phyloP scores from a whole-genome alignment of 805 yeast species.

The Lachancea meyersii region DNA sequence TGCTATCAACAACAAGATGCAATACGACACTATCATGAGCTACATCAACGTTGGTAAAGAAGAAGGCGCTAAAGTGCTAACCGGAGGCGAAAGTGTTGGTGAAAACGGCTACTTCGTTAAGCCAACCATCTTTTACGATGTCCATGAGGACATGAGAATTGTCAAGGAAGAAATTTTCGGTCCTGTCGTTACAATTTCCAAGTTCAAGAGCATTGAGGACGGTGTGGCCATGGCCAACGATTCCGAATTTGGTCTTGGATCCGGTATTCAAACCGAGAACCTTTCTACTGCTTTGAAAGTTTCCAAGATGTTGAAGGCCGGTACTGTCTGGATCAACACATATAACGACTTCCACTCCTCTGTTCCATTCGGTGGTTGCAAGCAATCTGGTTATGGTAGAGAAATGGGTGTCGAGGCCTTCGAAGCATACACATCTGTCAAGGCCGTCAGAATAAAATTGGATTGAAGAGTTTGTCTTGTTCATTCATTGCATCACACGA shows the following conservation, averaged over 20 bases:
- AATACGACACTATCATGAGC: constrained; percentile 60
- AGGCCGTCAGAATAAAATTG: constrained; percentile 60
- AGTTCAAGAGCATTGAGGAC: constrained; percentile 63
- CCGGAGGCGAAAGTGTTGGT: constrained; percentile 66
- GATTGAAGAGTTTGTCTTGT: constrained; percentile 7
- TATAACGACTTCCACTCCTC: constrained; percentile 69
- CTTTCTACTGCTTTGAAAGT: constrained; percentile 57
- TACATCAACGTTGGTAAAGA: constrained; percentile 61
- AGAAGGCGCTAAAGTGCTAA: constrained; percentile 59
- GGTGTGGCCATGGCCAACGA: constrained; percentile 61
- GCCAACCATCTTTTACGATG: constrained; percentile 72
- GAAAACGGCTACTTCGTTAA: constrained; percentile 63
- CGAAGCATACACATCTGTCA: constrained; percentile 67
- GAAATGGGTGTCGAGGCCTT: constrained; percentile 79
- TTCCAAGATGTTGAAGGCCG: constrained; percentile 60
- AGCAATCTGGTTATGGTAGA: constrained; percentile 78
- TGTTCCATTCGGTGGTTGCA: constrained; percentile 80
- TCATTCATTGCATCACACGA: not conserved
- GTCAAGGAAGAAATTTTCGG: constrained; percentile 75
- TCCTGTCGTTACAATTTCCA: constrained; percentile 67
- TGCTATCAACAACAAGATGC: constrained; percentile 68
- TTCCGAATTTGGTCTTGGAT: constrained; percentile 72
- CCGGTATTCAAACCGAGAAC: constrained; percentile 67
- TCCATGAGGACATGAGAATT: constrained; percentile 53
- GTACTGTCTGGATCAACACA: constrained; percentile 77